phyloP scores from a whole-genome alignment of 208 protist species.

The Crithidia thermophila region DNA sequence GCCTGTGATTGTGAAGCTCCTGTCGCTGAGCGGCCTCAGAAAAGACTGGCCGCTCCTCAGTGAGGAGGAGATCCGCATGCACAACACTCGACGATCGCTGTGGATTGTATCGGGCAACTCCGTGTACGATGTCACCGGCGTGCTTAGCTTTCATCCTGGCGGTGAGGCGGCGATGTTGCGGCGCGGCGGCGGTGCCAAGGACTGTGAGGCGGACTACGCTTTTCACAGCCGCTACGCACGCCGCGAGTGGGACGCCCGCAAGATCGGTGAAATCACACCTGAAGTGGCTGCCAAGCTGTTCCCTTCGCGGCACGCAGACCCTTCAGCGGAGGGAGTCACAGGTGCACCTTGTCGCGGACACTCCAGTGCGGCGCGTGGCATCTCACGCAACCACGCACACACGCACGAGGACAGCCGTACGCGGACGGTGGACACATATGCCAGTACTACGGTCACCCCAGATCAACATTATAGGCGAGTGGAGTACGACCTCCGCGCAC shows the following conservation, averaged over 20 bases:
- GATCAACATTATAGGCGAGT: slow-evolving; percentile 8
- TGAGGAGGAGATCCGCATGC: slow-evolving; percentile 64
- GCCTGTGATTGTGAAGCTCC: slow-evolving; percentile 13
- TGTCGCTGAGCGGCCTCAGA: slow-evolving; percentile 39
- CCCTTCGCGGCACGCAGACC: not conserved
- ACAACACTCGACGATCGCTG: slow-evolving; percentile 67
- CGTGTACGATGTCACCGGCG: slow-evolving; percentile 79
- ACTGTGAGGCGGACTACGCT: slow-evolving; percentile 65
- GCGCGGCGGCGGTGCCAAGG: slow-evolving; percentile 60
- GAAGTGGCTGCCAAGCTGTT: slow-evolving; percentile 33
- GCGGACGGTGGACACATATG: slow-evolving; percentile 26
- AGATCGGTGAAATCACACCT: slow-evolving; percentile 62
- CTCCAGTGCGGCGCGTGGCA: not conserved
- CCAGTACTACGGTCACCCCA: slow-evolving; percentile 22
- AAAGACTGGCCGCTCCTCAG: slow-evolving; percentile 57
- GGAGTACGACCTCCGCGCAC: slow-evolving; percentile 2
- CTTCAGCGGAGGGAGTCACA: not conserved
- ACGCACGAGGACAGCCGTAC: slow-evolving; percentile 30
- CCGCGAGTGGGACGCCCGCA: slow-evolving; percentile 48
- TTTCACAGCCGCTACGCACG: slow-evolving; percentile 74
- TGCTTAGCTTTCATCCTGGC: slow-evolving; percentile 69
- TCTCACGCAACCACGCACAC: not conserved
- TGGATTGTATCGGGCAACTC: slow-evolving; percentile 83
- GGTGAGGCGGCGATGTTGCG: slow-evolving; percentile 66
- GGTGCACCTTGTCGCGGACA: not conserved